Percentiles rank a stretch among this genome's conserved stretches.
These are phyloP conservation scores for Glomus cerebriforme DNA, from an alignment of 192 early-diverging fungal species.

Conservation along the genomic window DNA sequence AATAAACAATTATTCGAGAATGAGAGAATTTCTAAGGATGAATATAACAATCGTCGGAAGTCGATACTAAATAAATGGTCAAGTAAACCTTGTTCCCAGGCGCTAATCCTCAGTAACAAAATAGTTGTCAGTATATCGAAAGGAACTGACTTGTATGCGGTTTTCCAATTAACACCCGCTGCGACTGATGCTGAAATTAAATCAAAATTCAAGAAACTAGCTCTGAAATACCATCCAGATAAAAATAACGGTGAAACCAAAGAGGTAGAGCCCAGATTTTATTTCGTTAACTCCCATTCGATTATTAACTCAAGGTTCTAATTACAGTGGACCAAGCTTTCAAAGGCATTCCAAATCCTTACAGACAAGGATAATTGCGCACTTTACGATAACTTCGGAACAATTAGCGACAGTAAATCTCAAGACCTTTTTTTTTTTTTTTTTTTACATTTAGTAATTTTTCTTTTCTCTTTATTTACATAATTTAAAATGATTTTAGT, in stretches of 20 bases:
- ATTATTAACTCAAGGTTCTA: background rate
- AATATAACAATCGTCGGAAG: background rate
- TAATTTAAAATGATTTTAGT: background rate
- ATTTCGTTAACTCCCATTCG: background rate
- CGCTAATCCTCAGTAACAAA: background rate
- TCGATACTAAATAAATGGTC: background rate
- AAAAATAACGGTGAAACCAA: constrained; percentile 47
- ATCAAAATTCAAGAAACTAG: constrained; percentile 93
- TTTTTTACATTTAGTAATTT: constrained; percentile 35
- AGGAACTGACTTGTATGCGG: constrained; percentile 88
- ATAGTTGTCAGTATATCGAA: constrained; percentile 39
- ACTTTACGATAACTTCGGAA: background rate
- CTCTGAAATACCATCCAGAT: constrained; percentile 83
- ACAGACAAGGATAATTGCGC: background rate
- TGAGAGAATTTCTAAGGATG: background rate
- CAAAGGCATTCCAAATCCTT: background rate
- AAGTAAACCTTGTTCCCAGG: background rate
- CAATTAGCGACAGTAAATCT: background rate
- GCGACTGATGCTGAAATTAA: constrained; percentile 86
- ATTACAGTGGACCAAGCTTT: background rate
- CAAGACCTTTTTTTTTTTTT: background rate
- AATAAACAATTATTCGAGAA: background rate
- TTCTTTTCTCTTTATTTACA: background rate
- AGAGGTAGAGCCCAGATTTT: background rate
- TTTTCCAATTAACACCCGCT: constrained; percentile 70